Evolutionary conservation across 176 grass and related monocot genomes (phyloP), one percentile per base, ranked within the genome.

Genomic region (Phoenix roebelenii): DNA sequence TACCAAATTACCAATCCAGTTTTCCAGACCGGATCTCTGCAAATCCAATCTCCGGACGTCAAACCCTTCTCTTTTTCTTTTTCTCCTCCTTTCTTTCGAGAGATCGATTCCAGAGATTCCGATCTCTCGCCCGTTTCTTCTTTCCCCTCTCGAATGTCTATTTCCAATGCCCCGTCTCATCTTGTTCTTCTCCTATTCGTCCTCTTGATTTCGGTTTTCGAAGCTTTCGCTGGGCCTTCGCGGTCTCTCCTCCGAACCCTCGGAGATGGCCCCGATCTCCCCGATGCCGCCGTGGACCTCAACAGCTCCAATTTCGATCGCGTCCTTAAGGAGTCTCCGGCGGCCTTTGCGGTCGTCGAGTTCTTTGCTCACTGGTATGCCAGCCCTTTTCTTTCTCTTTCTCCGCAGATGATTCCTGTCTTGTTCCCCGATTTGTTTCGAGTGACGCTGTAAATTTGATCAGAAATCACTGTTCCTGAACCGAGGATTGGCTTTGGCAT

Each of bases 361-460:
- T 98, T 98, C 93, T 98, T 92, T 79, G 93, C 93, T 44, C 73
- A 88, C 81, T 98, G 87, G 93, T 98, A 44, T 44, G 14, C 15
- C 72, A 29, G 16, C 4, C 32, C 23, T 49, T n/a, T 7, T 60
- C 51, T 16, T 60, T 68, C 19, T 12, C 1, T 58, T 61, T 50
- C 20, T 68, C 35, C 35, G 35, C 35, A 9, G 35, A 44, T 44
- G 35, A 44, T 44, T 14, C 35, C 1, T 44, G 35, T 12, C 9
- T 44, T 44, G 10, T 72, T 57, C 49, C 18, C 2, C 35, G 0
- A 2, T 14, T 9, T 44, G 32, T 44, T 44, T 44, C 35, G 1
- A 12, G 2, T 12, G 9, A 44, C 35, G 10, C 9, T 44, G 35
- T 30, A 30, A 44, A 44, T 9, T 44, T 44, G 35, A 44, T 12